Conservation (phyloP, 192 early-diverging fungal species). For the Piromyces sp. region DNA sequence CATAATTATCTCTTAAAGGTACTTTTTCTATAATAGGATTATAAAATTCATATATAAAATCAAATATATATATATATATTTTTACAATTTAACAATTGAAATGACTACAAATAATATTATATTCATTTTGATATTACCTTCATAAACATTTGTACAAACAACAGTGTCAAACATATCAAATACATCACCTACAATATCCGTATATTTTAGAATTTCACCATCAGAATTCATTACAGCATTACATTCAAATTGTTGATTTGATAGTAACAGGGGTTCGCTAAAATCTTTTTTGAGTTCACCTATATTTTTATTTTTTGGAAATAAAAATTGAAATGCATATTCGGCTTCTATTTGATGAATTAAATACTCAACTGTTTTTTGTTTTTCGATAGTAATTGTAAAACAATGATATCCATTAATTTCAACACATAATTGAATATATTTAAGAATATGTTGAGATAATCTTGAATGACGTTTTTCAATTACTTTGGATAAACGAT, state of each 20-base stretch:
- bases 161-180: conserved; percentile 29
- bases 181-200: conserved; percentile 26
- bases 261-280: conserved; percentile 10
- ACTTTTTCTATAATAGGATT: not conserved
- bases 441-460: not conserved
- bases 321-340: conserved; percentile 26
- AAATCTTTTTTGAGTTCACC: conserved; percentile 3
- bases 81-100: no score
- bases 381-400: conserved; percentile 27
- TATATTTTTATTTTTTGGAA: conserved; percentile 3
- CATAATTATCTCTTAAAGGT: not conserved
- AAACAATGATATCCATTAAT: conserved; percentile 4
- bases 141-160: conserved; percentile 21
- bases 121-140: no score
- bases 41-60: no score
- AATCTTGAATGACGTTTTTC: not conserved
- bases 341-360: conserved; percentile 52
- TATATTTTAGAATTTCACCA: conserved; percentile 22
- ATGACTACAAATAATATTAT: no score
- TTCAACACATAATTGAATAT: not conserved
- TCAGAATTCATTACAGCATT: conserved; percentile 24
- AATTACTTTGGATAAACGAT: not conserved
- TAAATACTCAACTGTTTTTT: conserved; percentile 40
- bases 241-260: not conserved
- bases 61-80: no score